Evolutionary conservation across 768 basidiomycete species (phyloP).

Genomic region (Mycena haematopus): DNA sequence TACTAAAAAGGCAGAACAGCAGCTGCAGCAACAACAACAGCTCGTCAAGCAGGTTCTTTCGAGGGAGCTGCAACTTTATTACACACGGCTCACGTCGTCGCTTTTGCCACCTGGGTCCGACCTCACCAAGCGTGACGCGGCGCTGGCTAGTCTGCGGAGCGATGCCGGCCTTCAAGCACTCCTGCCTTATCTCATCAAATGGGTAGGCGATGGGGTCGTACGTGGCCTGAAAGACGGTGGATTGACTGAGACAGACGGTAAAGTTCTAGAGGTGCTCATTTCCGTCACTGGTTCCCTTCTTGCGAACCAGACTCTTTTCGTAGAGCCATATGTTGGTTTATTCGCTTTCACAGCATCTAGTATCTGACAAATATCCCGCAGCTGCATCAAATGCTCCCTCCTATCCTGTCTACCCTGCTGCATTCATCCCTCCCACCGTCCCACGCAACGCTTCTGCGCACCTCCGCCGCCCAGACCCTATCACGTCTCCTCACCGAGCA

Average conservation of each 20-base stretch:
- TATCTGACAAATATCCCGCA: conserved; percentile 38
- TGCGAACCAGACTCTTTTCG: conserved; percentile 87
- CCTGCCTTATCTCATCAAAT: conserved; percentile 91
- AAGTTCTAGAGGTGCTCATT: conserved; percentile 78
- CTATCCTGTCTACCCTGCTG: conserved; percentile 89
- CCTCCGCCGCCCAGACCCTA: conserved; percentile 82
- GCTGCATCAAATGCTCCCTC: conserved; percentile 96
- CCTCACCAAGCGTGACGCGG: conserved; percentile 80
- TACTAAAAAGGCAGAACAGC: conserved; percentile 45
- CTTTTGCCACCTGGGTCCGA: conserved; percentile 77
- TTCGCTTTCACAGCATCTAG: not conserved
- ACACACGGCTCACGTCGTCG: conserved; percentile 86
- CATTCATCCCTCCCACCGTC: conserved; percentile 82
- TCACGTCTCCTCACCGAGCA: conserved; percentile 82
- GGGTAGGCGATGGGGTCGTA: conserved; percentile 91
- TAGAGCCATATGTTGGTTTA: conserved; percentile 92
- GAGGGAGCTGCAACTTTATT: conserved; percentile 93
- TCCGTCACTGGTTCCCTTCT: conserved; percentile 86
- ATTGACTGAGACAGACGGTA: conserved; percentile 70
- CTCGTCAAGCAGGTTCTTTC: conserved; percentile 93
- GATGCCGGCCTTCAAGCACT: conserved; percentile 94
- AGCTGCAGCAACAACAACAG: conserved; percentile 67
- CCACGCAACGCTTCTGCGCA: conserved; percentile 76
- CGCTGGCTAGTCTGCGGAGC: conserved; percentile 84
- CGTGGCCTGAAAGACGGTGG: conserved; percentile 61